Conservation (phyloP, 2,329 filamentous ascomycete genomes). For the Penicillium oxalicum region DNA sequence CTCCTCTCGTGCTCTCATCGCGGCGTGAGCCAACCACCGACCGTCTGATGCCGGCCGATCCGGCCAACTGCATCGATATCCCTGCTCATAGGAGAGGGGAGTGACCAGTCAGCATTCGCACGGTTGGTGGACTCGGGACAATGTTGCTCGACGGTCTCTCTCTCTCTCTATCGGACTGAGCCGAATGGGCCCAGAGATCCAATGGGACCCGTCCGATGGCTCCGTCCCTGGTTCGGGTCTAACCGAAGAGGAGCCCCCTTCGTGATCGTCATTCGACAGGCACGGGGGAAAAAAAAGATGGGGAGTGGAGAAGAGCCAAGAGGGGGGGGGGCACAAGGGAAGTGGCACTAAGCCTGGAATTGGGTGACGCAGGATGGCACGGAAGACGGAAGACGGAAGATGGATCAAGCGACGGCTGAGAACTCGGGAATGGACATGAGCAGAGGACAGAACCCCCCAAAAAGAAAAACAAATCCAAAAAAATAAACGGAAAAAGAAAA, state of each 20-base stretch:
- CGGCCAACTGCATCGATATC: background rate
- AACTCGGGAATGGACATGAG: background rate
- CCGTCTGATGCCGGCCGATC: slow-evolving; percentile 2
- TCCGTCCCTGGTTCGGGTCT: slow-evolving; percentile 6
- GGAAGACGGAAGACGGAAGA: no score
- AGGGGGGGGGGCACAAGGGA: no score
- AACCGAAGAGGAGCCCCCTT: slow-evolving; percentile 1
- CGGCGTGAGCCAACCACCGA: background rate
- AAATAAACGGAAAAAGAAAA: background rate
- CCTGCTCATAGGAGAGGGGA: background rate
- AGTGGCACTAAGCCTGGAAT: no score
- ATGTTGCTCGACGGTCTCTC: background rate
- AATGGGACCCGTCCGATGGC: background rate
- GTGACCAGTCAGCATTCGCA: background rate
- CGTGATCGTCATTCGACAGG: no score
- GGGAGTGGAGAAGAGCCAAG: no score
- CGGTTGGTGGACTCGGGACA: background rate
- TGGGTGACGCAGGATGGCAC: no score
- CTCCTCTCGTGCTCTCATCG: background rate
- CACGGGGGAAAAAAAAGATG: no score
- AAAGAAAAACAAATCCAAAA: background rate
- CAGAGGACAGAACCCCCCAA: background rate
- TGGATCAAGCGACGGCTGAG: background rate
- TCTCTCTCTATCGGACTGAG: background rate
- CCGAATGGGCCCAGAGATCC: background rate